These are phyloP conservation scores for Monilinia laxa DNA, from an alignment of 2,329 filamentous ascomycete genomes.

Conservation along the genomic window DNA sequence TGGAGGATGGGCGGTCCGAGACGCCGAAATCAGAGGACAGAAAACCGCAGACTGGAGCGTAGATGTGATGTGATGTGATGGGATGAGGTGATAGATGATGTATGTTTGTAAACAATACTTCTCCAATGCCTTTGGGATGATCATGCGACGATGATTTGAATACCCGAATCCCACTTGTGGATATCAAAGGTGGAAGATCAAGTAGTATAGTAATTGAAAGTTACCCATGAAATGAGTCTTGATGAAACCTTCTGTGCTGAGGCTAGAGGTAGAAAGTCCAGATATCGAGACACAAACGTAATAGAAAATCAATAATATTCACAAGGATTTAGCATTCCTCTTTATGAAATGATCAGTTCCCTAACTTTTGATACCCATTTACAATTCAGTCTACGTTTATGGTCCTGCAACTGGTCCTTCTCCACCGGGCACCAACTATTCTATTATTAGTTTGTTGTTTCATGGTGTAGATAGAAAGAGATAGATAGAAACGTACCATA, in stretches of 20 bases:
- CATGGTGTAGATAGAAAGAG: neutral
- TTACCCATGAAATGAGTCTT: neutral
- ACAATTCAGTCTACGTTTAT: constrained; percentile 23
- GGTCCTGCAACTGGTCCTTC: constrained; percentile 57
- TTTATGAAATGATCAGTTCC: neutral
- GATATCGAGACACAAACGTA: neutral
- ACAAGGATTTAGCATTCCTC: constrained; percentile 7
- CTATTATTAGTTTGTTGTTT: constrained; percentile 18
- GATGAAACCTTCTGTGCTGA: no score
- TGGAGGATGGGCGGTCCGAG: neutral
- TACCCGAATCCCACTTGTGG: constrained; percentile 17
- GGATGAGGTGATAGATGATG: neutral
- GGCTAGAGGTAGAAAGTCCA: neutral
- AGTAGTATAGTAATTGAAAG: neutral
- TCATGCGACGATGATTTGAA: neutral
- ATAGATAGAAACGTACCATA: constrained; percentile 65
- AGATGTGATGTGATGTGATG: neutral
- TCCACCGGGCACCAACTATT: constrained; percentile 73
- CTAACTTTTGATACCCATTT: constrained; percentile 11
- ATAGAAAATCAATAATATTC: neutral
- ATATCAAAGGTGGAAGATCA: neutral
- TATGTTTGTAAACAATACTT: neutral
- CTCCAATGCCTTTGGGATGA: neutral
- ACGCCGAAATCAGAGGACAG: neutral
- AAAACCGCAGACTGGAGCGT: neutral